These are phyloP conservation scores for Saturnispora zaruensis DNA, from an alignment of 805 yeast species.

Conservation along the genomic window DNA sequence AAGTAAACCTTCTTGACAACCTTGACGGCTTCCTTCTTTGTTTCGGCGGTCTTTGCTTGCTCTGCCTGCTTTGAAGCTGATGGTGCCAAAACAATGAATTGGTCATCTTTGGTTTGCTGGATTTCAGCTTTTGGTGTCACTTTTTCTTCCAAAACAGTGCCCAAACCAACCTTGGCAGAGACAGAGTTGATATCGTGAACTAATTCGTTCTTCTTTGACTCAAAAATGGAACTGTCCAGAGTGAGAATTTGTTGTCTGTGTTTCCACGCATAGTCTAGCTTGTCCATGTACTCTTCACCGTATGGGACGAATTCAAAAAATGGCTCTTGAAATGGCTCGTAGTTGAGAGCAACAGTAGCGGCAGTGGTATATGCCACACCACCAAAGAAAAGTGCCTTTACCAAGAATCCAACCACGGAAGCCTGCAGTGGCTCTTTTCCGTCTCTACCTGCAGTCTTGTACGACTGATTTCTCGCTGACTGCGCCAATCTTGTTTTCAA, in stretches of 20 bases:
- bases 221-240: conserved; percentile 10
- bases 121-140: conserved; percentile 32
- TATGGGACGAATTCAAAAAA: conserved; percentile 59
- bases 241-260: conserved; percentile 20
- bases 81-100: conserved; percentile 4
- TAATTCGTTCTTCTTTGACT: conserved; percentile 5
- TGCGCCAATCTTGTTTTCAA: background rate
- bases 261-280: conserved; percentile 33
- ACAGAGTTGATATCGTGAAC: conserved; percentile 7
- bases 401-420: background rate
- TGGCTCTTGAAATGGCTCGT: conserved; percentile 51
- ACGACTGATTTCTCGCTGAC: background rate
- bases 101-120: conserved; percentile 23
- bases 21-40: conserved; percentile 7
- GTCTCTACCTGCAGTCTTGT: background rate
- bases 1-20: conserved; percentile 7
- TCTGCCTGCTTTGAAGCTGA: background rate
- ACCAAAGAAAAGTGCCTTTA: conserved; percentile 5
- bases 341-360: conserved; percentile 45
- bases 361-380: conserved; percentile 46
- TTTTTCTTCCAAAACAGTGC: conserved; percentile 32
- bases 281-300: conserved; percentile 46
- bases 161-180: conserved; percentile 30
- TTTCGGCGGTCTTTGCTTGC: background rate
- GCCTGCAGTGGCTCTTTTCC: background rate